Percentiles rank a stretch among this genome's conserved stretches.
Conservation (phyloP, 202 grass and related monocot species). For the Schoenoplectus triqueter region DNA sequence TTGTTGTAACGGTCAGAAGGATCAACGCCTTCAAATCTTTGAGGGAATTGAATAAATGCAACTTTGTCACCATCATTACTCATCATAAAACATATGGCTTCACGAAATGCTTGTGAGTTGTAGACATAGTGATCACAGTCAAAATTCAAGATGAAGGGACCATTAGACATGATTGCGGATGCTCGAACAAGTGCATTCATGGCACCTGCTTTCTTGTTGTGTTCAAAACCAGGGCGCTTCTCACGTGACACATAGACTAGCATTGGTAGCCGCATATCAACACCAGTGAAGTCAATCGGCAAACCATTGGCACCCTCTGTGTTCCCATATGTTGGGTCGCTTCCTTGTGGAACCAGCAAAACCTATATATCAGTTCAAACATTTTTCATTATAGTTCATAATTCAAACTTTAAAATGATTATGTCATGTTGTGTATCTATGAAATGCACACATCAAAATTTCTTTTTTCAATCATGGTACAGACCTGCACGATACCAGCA, state of each 20-base stretch:
- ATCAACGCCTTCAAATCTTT: slow-evolving; percentile 72
- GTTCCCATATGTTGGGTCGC: slow-evolving; percentile 29
- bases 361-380: slow-evolving; percentile 24
- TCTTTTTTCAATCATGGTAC: not conserved
- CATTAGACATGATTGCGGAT: slow-evolving; percentile 77
- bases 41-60: slow-evolving; percentile 73
- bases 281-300: slow-evolving; percentile 34
- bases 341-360: slow-evolving; percentile 22
- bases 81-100: slow-evolving; percentile 87
- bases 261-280: slow-evolving; percentile 52
- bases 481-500: slow-evolving; percentile 68
- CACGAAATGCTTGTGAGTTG: slow-evolving; percentile 73
- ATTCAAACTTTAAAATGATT: not conserved
- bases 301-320: slow-evolving; percentile 38
- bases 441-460: not conserved
- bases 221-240: slow-evolving; percentile 78
- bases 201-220: slow-evolving; percentile 90
- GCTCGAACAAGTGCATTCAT: slow-evolving; percentile 90
- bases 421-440: not conserved
- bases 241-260: slow-evolving; percentile 92
- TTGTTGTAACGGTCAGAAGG: slow-evolving; percentile 67
- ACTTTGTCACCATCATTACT: slow-evolving; percentile 58
- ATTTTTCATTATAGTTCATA: not conserved
- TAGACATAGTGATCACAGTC: slow-evolving; percentile 84
- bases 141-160: slow-evolving; percentile 77